Base-by-base conservation (phyloP, 2,329 filamentous ascomycete genomes). In the Chalaropsis thielavioides region DNA sequence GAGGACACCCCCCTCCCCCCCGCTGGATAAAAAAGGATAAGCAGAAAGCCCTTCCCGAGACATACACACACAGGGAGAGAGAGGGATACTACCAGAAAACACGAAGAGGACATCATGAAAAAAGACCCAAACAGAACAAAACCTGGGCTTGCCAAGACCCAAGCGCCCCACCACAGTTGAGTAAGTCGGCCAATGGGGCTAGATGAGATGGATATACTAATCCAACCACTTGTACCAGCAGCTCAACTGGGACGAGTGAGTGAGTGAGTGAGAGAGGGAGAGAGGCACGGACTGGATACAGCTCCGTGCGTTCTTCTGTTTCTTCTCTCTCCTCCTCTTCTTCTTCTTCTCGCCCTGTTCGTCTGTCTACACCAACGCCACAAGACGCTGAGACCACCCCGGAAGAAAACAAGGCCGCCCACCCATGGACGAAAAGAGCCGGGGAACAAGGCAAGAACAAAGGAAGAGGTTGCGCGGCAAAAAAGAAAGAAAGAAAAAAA, bases 11-110 rank as follows among this genome's bases (percentile, higher is more conserved):
- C n/a, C n/a, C n/a, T n/a, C n/a, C n/a, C n/a, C n/a, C n/a, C n/a
- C 44, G 15, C 44, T 2, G n/a, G 17, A 17, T 22, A 10, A 19
- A 46, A 44, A 46, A n/a, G 22, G 44, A 49, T 19, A 22, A 22
- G 7, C n/a, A 7, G 7, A 24, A 22, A 49, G 8, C 7, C 19
- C 46, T 15, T 10, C n/a, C 3, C 6, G 19, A 46, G 44, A 6
- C 6, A 19, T 7, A n/a, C n/a, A n/a, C n/a, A 19, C n/a, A 24
- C 8, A 1, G 46, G 13, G 2, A 40, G 24, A 38, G 15, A 15
- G 38, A 43, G 22, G 56, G 24, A 54, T 46, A 65, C 8, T n/a
- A 65, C 17, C 27, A n/a, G 64, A 11, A 62, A 15, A 22, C 40
- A 62, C 8, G n/a, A 66, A 17, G 35, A 13, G 64, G 19, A 44